phyloP scores from a whole-genome alignment of 2,329 filamentous ascomycete species.

The Aspergillus calidoustus region DNA sequence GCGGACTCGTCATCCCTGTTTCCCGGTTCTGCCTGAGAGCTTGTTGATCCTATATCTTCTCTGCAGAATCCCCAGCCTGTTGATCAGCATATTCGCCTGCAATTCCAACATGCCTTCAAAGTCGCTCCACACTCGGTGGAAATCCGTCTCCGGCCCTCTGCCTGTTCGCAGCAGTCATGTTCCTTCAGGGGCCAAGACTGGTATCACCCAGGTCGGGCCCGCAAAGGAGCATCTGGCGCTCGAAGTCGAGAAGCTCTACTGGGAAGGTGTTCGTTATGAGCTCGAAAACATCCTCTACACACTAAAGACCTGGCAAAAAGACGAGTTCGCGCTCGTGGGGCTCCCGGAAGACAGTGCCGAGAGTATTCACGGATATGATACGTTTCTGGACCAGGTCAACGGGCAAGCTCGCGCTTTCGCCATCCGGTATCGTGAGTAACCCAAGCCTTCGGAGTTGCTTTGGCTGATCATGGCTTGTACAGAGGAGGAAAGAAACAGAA shows the following conservation, averaged over 20 bases:
- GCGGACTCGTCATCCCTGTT: background rate
- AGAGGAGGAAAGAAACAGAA: background rate
- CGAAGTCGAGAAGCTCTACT: conserved; percentile 42
- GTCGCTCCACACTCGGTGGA: background rate
- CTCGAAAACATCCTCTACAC: conserved; percentile 42
- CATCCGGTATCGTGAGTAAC: conserved; percentile 3
- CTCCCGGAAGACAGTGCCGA: conserved; percentile 34
- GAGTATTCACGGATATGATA: conserved; percentile 27
- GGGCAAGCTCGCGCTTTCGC: conserved; percentile 8
- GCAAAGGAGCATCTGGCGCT: conserved; percentile 24
- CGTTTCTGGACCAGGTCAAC: conserved; percentile 12
- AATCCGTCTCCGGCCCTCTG: background rate
- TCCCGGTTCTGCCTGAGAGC: background rate
- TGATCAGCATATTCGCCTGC: background rate
- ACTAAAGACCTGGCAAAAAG: conserved; percentile 39
- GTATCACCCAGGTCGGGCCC: conserved; percentile 2
- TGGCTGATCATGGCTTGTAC: background rate
- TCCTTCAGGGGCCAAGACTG: background rate
- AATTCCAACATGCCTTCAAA: conserved; percentile 3
- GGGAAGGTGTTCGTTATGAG: conserved; percentile 43
- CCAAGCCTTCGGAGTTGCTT: background rate
- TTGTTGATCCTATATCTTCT: background rate
- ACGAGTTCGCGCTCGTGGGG: conserved; percentile 21
- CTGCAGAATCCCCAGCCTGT: background rate
- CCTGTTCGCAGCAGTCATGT: background rate